These are phyloP conservation scores for Schrenkiella parvula DNA, from an alignment of 345 rosid species.

Conservation along the genomic window DNA sequence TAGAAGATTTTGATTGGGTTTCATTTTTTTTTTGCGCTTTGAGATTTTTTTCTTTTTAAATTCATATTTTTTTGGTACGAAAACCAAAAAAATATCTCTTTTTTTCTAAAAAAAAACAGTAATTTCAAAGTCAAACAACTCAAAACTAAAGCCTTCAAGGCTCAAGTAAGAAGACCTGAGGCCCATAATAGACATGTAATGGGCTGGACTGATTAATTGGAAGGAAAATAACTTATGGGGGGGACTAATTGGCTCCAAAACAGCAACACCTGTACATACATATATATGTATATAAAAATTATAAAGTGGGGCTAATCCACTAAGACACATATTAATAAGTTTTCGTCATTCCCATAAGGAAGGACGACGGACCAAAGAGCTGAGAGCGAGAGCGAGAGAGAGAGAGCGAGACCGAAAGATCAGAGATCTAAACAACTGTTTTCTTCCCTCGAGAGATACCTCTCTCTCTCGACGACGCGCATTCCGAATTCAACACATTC, in stretches of 20 bases:
- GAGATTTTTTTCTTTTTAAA: too few species aligned
- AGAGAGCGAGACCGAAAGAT: slow-evolving; percentile 6
- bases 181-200: not conserved
- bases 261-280: not conserved
- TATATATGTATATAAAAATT: not conserved
- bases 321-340: slow-evolving; percentile 15
- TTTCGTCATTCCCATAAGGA: slow-evolving; percentile 29
- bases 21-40: too few species aligned
- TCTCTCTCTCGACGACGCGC: slow-evolving; percentile 26
- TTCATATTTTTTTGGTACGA: too few species aligned
- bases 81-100: too few species aligned
- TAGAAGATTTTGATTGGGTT: too few species aligned
- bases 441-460: slow-evolving; percentile 4
- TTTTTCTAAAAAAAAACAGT: too few species aligned
- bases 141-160: not conserved
- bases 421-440: slow-evolving; percentile 30
- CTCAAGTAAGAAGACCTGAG: not conserved
- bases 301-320: slow-evolving; percentile 5
- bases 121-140: too few species aligned
- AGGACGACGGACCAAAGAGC: slow-evolving; percentile 37
- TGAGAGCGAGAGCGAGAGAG: slow-evolving; percentile 27
- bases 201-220: not conserved
- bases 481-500: slow-evolving; percentile 22
- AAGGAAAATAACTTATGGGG: not conserved
- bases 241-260: not conserved